These are phyloP conservation scores for Neofusicoccum umdonicola DNA, from an alignment of 2,329 filamentous ascomycete genomes.

Conservation along the genomic window DNA sequence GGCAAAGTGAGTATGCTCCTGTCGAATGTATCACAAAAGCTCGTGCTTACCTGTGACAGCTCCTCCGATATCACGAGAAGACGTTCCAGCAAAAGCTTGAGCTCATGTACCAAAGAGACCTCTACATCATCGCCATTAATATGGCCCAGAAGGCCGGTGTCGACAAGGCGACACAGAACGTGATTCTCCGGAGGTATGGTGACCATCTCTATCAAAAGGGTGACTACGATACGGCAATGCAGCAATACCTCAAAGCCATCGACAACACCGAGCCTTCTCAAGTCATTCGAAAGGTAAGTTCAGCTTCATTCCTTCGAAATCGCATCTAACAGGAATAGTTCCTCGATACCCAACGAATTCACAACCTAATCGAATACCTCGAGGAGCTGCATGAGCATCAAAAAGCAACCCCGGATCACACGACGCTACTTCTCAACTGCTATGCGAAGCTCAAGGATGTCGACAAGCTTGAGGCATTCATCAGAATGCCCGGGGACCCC, in stretches of 20 bases:
- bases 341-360: slow-evolving; percentile 93
- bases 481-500: slow-evolving; percentile 88
- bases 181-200: slow-evolving; percentile 90
- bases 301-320: neutral
- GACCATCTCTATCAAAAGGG: slow-evolving; percentile 93
- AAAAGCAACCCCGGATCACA: slow-evolving; percentile 91
- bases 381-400: slow-evolving; percentile 94
- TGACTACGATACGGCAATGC: slow-evolving; percentile 98
- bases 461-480: slow-evolving; percentile 92
- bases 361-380: slow-evolving; percentile 94
- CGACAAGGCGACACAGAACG: slow-evolving; percentile 76
- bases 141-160: slow-evolving; percentile 86
- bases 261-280: slow-evolving; percentile 95
- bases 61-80: slow-evolving; percentile 88
- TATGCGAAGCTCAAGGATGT: slow-evolving; percentile 98
- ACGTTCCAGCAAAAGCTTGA: slow-evolving; percentile 86
- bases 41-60: slow-evolving; percentile 46
- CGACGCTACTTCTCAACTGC: slow-evolving; percentile 89
- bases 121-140: slow-evolving; percentile 88
- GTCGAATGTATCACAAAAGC: neutral
- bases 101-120: slow-evolving; percentile 88
- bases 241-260: slow-evolving; percentile 93
- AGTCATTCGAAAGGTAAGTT: slow-evolving; percentile 78
- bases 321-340: slow-evolving; percentile 55
- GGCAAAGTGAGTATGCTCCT: slow-evolving; percentile 66